These are phyloP conservation scores for Dendrobium officinale DNA, from an alignment of 106 monocot species.

Conservation along the genomic window DNA sequence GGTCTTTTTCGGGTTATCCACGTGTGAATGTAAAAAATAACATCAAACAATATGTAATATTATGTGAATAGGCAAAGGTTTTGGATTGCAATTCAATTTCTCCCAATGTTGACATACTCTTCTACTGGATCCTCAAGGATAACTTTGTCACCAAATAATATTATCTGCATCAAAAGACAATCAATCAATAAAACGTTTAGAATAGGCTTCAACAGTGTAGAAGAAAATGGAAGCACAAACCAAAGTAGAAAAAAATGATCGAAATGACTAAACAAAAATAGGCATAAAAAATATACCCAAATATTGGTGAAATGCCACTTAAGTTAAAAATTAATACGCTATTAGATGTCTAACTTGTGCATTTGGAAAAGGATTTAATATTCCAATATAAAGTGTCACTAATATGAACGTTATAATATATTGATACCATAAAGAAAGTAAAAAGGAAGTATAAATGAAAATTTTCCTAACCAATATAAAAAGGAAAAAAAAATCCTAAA, in stretches of 20 bases:
- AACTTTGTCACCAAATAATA: constrained; percentile 77
- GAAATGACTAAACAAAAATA: not conserved
- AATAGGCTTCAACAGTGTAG: not conserved
- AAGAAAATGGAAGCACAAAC: not conserved
- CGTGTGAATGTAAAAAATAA: not conserved
- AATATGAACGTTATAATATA: not conserved
- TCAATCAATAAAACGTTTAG: not conserved
- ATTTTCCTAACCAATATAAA: not conserved
- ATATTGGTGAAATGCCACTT: not conserved
- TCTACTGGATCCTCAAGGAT: constrained; percentile 92
- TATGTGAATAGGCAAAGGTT: not conserved
- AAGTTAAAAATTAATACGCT: not conserved
- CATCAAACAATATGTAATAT: not conserved
- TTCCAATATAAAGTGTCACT: not conserved
- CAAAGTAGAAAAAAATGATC: too few relatives aligned
- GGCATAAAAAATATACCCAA: not conserved
- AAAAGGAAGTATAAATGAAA: not conserved
- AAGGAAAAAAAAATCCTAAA: too few relatives aligned
- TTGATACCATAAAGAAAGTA: not conserved
- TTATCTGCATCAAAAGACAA: constrained; percentile 50
- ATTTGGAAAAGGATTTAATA: not conserved
- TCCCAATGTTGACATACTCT: constrained; percentile 34
- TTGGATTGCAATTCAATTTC: not conserved
- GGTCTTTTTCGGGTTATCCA: not conserved
- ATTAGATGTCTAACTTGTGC: not conserved